Percentiles rank a stretch among this genome's conserved stretches.
Conservation (phyloP, 768 basidiomycete species). For the Hysterangium stoloniferum region DNA sequence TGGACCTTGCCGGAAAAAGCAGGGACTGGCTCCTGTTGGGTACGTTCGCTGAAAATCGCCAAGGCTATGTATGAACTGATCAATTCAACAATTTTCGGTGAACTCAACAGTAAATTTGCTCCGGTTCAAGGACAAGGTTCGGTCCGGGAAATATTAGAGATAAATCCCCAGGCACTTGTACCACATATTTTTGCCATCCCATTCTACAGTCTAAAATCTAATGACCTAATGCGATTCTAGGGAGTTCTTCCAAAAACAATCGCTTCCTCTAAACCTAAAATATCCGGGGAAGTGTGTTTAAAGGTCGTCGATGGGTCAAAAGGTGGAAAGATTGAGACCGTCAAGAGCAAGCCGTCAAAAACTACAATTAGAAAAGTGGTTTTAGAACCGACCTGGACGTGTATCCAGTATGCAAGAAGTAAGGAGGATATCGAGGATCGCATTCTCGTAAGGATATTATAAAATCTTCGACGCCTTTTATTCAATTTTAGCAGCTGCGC, state of each 20-base stretch:
- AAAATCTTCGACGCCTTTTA: neutral
- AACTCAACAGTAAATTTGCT: constrained; percentile 1
- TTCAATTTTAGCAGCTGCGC: constrained; percentile 38
- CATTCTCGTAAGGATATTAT: constrained; percentile 26
- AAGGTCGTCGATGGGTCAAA: no score
- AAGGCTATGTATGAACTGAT: neutral
- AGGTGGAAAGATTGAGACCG: neutral
- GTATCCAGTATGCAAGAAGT: constrained; percentile 35
- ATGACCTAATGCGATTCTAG: constrained; percentile 10
- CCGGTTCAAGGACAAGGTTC: constrained; percentile 26
- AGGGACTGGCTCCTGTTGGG: constrained; percentile 56
- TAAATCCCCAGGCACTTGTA: constrained; percentile 27
- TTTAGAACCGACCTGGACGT: constrained; percentile 48
- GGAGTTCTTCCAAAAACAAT: constrained; percentile 2
- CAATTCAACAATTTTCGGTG: no score
- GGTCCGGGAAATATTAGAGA: constrained; percentile 30
- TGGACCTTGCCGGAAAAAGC: constrained; percentile 51
- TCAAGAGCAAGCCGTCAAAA: neutral
- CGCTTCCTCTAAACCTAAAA: neutral
- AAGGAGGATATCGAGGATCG: constrained; percentile 48
- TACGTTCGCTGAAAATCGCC: constrained; percentile 23
- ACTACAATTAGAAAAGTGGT: constrained; percentile 22
- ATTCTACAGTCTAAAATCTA: neutral
- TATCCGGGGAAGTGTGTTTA: no score
- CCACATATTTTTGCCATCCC: neutral